Conservation (phyloP, 2,329 filamentous ascomycete species). For the Hymenoscyphus occultus region DNA sequence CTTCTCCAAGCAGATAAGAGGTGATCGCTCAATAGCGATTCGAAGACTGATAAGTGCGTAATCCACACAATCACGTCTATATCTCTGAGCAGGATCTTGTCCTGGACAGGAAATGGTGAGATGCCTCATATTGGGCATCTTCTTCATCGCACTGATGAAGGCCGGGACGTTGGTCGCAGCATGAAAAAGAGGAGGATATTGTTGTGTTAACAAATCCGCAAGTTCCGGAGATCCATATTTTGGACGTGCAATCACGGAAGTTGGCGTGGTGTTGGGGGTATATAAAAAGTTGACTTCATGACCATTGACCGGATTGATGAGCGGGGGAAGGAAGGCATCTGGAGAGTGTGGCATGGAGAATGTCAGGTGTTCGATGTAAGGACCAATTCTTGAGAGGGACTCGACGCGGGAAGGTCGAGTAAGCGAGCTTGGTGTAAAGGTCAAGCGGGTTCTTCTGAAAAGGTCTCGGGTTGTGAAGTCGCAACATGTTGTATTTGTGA, state of each 20-base stretch:
- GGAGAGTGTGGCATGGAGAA: conserved; percentile 74
- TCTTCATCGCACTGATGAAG: conserved; percentile 72
- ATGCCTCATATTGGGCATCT: conserved; percentile 68
- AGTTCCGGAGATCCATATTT: conserved; percentile 80
- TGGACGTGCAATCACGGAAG: conserved; percentile 58
- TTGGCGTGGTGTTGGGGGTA: conserved; percentile 68
- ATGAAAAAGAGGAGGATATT: conserved; percentile 87
- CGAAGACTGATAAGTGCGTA: conserved; percentile 85
- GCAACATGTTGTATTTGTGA: conserved; percentile 67
- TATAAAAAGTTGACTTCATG: conserved; percentile 80
- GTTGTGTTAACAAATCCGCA: conserved; percentile 76
- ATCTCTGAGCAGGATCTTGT: conserved; percentile 65
- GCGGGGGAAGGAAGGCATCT: conserved; percentile 80
- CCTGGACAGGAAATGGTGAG: conserved; percentile 74
- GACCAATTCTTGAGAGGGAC: conserved; percentile 73
- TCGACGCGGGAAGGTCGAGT: conserved; percentile 70
- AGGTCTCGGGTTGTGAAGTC: conserved; percentile 66
- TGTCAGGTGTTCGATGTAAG: conserved; percentile 72
- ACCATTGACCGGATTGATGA: conserved; percentile 74
- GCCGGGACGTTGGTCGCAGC: conserved; percentile 83
- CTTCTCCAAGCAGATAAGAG: conserved; percentile 61
- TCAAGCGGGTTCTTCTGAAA: conserved; percentile 67
- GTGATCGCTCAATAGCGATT: conserved; percentile 74
- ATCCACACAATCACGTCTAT: conserved; percentile 76
- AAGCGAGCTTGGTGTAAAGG: conserved; percentile 72